Evolutionary conservation across 257 asterid genomes (phyloP).

Genomic region (Nicotiana otophora): DNA sequence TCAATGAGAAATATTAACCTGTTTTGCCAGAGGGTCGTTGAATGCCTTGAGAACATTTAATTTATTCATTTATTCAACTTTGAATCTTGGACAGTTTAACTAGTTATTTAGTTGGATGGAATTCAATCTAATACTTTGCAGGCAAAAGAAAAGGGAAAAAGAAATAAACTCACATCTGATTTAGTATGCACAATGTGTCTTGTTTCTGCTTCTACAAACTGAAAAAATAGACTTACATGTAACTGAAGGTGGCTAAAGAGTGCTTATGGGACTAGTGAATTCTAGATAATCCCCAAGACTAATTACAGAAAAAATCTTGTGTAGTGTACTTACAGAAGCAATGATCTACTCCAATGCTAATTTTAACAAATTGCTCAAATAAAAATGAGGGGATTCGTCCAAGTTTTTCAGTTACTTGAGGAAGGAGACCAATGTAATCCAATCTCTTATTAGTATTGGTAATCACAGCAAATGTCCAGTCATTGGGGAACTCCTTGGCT

Average conservation of each 20-base stretch:
- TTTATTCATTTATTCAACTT: too few relatives aligned
- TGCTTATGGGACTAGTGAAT: too few relatives aligned
- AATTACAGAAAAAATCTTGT: background rate
- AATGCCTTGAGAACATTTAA: too few relatives aligned
- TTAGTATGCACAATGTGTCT: background rate
- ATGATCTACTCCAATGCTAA: background rate
- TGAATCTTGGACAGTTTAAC: too few relatives aligned
- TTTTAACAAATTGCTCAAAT: background rate
- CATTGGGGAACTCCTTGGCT: background rate
- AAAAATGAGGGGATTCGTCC: background rate
- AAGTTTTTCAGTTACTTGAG: background rate
- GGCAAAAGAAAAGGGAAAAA: background rate
- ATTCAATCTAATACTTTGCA: too few relatives aligned
- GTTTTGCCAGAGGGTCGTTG: too few relatives aligned
- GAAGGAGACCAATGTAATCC: too few relatives aligned
- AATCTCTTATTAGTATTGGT: too few relatives aligned
- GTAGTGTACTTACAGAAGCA: background rate
- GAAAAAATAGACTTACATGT: too few relatives aligned
- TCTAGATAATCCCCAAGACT: background rate
- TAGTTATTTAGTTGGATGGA: too few relatives aligned
- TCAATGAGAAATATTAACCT: too few relatives aligned
- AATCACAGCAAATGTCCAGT: background rate
- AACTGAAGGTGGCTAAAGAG: too few relatives aligned
- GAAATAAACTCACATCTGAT: background rate
- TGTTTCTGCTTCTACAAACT: background rate